Evolutionary conservation across 2,329 filamentous ascomycete genomes (phyloP).

Genomic region (Ascocoryne sarcoides): DNA sequence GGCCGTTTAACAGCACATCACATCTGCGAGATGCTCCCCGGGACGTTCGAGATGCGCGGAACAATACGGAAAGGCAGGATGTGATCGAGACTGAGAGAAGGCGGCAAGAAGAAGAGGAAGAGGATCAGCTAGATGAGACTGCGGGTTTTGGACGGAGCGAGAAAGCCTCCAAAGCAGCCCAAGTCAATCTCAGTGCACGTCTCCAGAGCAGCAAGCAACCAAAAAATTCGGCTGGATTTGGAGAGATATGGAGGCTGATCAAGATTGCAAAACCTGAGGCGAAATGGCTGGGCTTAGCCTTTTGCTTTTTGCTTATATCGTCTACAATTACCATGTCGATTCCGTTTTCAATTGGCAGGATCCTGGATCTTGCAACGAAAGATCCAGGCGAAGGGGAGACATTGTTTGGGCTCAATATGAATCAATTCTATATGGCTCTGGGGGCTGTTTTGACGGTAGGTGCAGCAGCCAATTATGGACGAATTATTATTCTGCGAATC

Average conservation of each 20-base stretch:
- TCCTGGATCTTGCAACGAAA: conserved; percentile 84
- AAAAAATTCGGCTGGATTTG: conserved; percentile 49
- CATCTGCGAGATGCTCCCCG: conserved; percentile 14
- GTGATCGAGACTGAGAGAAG: conserved; percentile 29
- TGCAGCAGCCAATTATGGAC: conserved; percentile 83
- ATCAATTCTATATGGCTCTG: conserved; percentile 81
- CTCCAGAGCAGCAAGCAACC: conserved; percentile 66
- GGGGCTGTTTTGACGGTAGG: conserved; percentile 70
- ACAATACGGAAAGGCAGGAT: conserved; percentile 24
- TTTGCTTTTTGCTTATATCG: conserved; percentile 78
- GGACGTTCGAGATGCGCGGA: conserved; percentile 15
- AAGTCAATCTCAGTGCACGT: conserved; percentile 82
- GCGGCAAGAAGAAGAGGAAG: conserved; percentile 35
- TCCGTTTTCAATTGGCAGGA: conserved; percentile 92
- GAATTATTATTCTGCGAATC: conserved; percentile 86
- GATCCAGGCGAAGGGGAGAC: conserved; percentile 54
- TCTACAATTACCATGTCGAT: conserved; percentile 93
- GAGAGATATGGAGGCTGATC: conserved; percentile 78
- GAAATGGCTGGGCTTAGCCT: conserved; percentile 67
- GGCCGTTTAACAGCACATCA: conserved; percentile 22
- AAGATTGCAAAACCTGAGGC: conserved; percentile 83
- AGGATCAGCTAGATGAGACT: conserved; percentile 38
- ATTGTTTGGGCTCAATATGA: conserved; percentile 76
- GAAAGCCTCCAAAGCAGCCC: conserved; percentile 75
- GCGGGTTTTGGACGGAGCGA: conserved; percentile 64